Base-by-base conservation (phyloP, 2,329 filamentous ascomycete genomes). In the Ophiostoma quercus region DNA sequence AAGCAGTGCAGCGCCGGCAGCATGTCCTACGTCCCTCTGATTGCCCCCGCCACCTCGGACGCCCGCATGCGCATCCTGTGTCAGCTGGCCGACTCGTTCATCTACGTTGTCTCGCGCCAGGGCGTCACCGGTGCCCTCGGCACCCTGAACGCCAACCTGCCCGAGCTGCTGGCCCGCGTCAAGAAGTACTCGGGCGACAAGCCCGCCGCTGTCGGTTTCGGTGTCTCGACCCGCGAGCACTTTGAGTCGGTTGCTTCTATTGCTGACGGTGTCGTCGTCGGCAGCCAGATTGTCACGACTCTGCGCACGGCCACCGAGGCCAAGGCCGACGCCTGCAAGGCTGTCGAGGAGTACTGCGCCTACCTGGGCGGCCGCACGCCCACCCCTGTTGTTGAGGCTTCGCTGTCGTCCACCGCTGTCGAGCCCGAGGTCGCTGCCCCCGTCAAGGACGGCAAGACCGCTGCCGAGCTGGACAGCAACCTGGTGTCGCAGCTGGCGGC, bases 51-150 rank as follows among this genome's bases (percentile, higher is more conserved):
- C 12, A 98, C 95, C 1, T 97, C 93, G 7, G 93, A 97, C 75
- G 85, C 88, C 74, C 91, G 95, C 76, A 97, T 99, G 94, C 94
- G 92, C 81, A 86, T 97, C 57, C 89, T 99, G 14, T 99, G 95
- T 86, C 89, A 92, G 79, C 94, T 99, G 73, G 95, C 95, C 77
- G 94, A 98, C 81, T 97, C 94, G 3, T 99, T 98, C 83, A 96
- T 99, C 81, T 99, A 99, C 79, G 94, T 99, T 72, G 95, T 99
- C 70, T 98, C 94, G 34, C 87, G 94, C 75, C 96, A 97, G 90
- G 95, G 95, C 75, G 94, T 98, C 70, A 99, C 95, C 11, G 95
- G 95, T 75, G 95, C 93, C 16, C 90, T 89, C 0, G 94, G 94
- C 43, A 88, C 88, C 34, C 82, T 99, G 76, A 97, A 92, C 79